A percentile compares a stretch with the other conserved stretches of the same genome.
Evolutionary conservation across 2,329 filamentous ascomycete species (phyloP).

Genomic region (Stemphylium beticola): DNA sequence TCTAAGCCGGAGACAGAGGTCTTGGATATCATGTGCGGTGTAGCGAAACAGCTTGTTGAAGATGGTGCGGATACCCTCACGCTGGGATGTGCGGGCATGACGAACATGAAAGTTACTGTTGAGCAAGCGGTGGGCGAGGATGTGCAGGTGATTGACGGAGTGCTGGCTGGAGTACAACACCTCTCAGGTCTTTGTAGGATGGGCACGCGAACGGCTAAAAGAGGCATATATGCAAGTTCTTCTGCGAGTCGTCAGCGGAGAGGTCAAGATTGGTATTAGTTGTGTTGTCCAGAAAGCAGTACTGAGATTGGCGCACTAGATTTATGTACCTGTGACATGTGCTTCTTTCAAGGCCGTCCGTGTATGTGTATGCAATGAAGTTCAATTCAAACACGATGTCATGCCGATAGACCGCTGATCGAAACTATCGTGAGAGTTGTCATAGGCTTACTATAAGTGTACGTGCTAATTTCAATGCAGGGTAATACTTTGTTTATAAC

Average conservation of each 20-base stretch:
- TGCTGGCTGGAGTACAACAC: slow-evolving; percentile 57
- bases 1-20: slow-evolving; percentile 49
- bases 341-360: too few relatives aligned
- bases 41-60: slow-evolving; percentile 49
- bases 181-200: slow-evolving; percentile 55
- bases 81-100: slow-evolving; percentile 59
- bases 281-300: too few relatives aligned
- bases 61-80: slow-evolving; percentile 53
- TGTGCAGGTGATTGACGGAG: slow-evolving; percentile 60
- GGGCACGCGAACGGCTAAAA: slow-evolving; percentile 55
- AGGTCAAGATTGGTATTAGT: not conserved
- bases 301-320: too few relatives aligned
- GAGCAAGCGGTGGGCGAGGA: slow-evolving; percentile 55
- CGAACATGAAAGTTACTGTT: slow-evolving; percentile 54
- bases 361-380: too few relatives aligned
- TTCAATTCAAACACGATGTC: too few relatives aligned
- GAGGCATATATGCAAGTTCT: slow-evolving; percentile 52
- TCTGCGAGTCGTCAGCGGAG: not conserved
- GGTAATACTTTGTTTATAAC: too few relatives aligned
- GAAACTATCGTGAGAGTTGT: too few relatives aligned
- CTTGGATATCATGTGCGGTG: slow-evolving; percentile 47
- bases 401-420: too few relatives aligned
- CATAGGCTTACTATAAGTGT: too few relatives aligned
- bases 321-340: too few relatives aligned
- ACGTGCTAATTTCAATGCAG: too few relatives aligned